Conservation (phyloP, 257 asterid species). For the Solanum gracilifrons region DNA sequence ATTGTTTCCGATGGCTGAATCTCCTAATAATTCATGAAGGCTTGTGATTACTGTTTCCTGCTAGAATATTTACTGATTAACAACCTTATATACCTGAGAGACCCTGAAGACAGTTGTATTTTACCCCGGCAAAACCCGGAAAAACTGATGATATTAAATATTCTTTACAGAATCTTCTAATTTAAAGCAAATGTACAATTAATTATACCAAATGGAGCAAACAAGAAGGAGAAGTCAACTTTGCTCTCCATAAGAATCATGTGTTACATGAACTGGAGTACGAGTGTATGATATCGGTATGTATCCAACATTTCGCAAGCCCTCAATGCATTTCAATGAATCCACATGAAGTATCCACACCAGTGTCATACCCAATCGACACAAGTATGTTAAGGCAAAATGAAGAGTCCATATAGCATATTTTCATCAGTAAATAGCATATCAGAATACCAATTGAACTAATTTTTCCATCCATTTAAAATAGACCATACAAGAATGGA, state of each 20-base stretch:
- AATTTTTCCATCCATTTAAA: not conserved
- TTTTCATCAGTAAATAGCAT: not conserved
- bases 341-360: not conserved
- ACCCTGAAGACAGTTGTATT: not conserved
- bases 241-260: not conserved
- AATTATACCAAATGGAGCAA: not conserved
- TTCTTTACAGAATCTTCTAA: not conserved
- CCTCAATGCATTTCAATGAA: not conserved
- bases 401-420: not conserved
- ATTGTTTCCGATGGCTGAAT: slow-evolving; percentile 84
- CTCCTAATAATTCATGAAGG: slow-evolving; percentile 80
- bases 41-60: slow-evolving; percentile 64
- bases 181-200: not conserved
- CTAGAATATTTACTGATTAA: not conserved
- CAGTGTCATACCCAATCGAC: not conserved
- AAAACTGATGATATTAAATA: not conserved
- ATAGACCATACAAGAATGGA: not conserved
- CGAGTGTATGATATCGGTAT: not conserved
- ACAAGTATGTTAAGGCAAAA: not conserved
- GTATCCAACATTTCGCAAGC: not conserved
- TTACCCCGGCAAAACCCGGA: not conserved
- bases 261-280: not conserved
- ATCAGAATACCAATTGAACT: not conserved
- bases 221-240: not conserved
- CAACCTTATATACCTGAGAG: not conserved